Evolutionary conservation across 192 early-diverging fungal genomes (phyloP).

Genomic region (Coemansia sp.): DNA sequence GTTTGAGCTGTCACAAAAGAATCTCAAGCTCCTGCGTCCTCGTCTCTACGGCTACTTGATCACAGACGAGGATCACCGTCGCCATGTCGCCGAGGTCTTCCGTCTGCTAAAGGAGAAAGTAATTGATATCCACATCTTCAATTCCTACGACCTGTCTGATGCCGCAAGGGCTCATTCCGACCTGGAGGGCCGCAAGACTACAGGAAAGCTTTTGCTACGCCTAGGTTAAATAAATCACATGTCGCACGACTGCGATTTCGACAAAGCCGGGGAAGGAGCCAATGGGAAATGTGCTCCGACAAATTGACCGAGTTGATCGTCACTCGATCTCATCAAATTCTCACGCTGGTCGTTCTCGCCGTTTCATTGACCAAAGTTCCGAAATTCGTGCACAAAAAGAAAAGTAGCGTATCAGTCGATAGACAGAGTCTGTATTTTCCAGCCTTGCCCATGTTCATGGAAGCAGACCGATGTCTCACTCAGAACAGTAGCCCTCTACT

Average conservation of each 20-base stretch:
- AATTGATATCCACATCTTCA: constrained; percentile 69
- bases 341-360: neutral
- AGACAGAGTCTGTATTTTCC: neutral
- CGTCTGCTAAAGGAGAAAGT: constrained; percentile 57
- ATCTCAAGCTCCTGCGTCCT: constrained; percentile 72
- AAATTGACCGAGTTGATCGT: constrained; percentile 5
- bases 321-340: neutral
- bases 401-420: neutral
- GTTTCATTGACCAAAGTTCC: neutral
- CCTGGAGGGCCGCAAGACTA: constrained; percentile 68
- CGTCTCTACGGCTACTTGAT: constrained; percentile 69
- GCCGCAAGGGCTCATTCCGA: constrained; percentile 75
- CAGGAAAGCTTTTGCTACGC: constrained; percentile 66
- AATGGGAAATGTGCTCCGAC: neutral
- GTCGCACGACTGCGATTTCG: neutral
- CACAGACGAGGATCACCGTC: constrained; percentile 65
- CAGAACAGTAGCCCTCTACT: neutral
- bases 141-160: constrained; percentile 73
- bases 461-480: constrained; percentile 4
- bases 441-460: neutral
- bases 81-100: constrained; percentile 48
- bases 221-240: constrained; percentile 7
- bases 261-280: neutral
- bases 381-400: neutral
- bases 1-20: constrained; percentile 63